Conservation (phyloP, 768 basidiomycete species). For the Podaxis pistillaris region DNA sequence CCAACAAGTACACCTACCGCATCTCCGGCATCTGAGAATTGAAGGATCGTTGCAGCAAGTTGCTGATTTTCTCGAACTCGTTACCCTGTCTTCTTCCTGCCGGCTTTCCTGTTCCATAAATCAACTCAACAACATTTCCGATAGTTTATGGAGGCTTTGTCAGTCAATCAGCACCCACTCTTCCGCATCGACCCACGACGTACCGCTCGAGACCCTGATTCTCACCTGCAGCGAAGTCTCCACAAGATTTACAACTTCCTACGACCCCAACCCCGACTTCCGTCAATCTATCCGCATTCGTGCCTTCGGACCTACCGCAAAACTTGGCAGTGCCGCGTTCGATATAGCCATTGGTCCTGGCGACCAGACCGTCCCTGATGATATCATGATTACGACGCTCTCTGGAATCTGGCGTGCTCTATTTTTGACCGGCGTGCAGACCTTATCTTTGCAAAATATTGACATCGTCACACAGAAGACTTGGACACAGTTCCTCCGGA, state of each 20-base stretch:
- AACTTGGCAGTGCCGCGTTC: conserved; percentile 24
- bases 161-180: conserved; percentile 5
- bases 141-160: conserved; percentile 5
- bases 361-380: conserved; percentile 25
- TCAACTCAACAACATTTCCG: not conserved
- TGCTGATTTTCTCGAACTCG: conserved; percentile 2
- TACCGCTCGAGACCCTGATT: conserved; percentile 3
- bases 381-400: conserved; percentile 30
- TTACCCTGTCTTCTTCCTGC: conserved; percentile 4
- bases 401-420: conserved; percentile 31
- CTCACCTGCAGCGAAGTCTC: conserved; percentile 8
- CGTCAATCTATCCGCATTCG: conserved; percentile 33
- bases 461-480: conserved; percentile 39
- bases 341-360: conserved; percentile 32
- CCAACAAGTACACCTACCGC: conserved; percentile 16
- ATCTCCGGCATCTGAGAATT: not conserved
- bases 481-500: conserved; percentile 32
- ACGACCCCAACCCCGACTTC: conserved; percentile 27
- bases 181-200: not conserved
- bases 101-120: conserved; percentile 5
- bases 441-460: conserved; percentile 34
- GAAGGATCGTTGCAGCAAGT: conserved; percentile 5
- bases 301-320: conserved; percentile 27
- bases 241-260: conserved; percentile 1
- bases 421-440: conserved; percentile 29